These are phyloP conservation scores for Dalechampia spathulata DNA, from an alignment of 441 rosid genomes.

Conservation along the genomic window DNA sequence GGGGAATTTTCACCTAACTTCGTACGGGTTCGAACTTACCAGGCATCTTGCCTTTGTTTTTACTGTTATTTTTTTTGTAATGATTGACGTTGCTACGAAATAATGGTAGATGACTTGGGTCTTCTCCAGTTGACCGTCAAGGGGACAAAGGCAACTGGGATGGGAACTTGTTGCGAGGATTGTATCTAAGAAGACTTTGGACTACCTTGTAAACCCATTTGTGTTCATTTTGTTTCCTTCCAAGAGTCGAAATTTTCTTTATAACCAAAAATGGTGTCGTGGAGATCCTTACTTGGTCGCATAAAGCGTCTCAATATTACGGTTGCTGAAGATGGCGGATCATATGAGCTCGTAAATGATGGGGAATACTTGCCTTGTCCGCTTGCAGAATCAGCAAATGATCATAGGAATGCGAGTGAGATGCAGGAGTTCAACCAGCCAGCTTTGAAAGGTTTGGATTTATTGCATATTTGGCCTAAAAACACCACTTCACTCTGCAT, in stretches of 20 bases:
- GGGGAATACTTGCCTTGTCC: too few species aligned
- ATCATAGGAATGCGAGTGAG: not conserved
- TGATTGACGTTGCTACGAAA: too few species aligned
- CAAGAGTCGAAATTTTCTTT: not conserved
- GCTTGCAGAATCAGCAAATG: not conserved
- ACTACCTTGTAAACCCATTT: not conserved
- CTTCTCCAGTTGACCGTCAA: too few species aligned
- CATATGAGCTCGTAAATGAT: not conserved
- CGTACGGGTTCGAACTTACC: too few species aligned
- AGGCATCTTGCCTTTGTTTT: too few species aligned
- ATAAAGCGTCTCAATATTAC: not conserved
- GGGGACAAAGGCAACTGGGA: not conserved
- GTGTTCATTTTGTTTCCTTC: not conserved
- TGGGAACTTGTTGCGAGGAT: not conserved
- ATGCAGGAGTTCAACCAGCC: not conserved
- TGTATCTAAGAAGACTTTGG: not conserved
- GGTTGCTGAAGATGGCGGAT: not conserved
- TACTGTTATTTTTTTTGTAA: too few species aligned
- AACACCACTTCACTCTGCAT: not conserved
- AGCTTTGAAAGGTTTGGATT: not conserved
- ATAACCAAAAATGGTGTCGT: not conserved
- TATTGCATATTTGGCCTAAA: not conserved
- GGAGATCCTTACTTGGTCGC: not conserved
- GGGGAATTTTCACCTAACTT: too few species aligned
- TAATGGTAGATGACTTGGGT: too few species aligned